Conservation (phyloP, 345 rosid species). For the Carallia brachiata region DNA sequence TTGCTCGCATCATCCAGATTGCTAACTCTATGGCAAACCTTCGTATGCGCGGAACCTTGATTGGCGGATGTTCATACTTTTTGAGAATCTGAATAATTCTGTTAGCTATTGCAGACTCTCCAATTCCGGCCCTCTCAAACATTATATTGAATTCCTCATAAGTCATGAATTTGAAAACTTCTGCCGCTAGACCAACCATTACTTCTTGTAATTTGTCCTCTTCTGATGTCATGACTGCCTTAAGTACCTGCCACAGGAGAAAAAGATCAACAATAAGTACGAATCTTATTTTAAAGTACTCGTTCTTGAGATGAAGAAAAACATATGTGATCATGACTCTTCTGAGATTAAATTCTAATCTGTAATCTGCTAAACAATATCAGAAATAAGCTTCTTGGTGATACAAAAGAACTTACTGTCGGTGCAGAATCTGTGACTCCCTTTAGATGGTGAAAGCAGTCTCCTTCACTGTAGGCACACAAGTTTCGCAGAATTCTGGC, state of each 20-base stretch:
- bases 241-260: slow-evolving; percentile 53
- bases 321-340: neutral
- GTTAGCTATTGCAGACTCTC: slow-evolving; percentile 45
- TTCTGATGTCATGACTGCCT: slow-evolving; percentile 48
- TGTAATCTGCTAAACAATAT: neutral
- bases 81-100: slow-evolving; percentile 48
- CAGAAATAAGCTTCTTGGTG: neutral
- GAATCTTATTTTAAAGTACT: neutral
- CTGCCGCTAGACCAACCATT: slow-evolving; percentile 68
- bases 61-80: slow-evolving; percentile 53
- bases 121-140: slow-evolving; percentile 46
- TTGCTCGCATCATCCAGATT: slow-evolving; percentile 74
- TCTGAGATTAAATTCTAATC: neutral
- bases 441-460: slow-evolving; percentile 50
- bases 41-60: slow-evolving; percentile 78
- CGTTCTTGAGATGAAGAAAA: neutral
- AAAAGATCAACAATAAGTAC: neutral
- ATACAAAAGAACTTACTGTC: slow-evolving; percentile 41
- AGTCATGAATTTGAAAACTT: slow-evolving; percentile 58
- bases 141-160: slow-evolving; percentile 44
- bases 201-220: slow-evolving; percentile 84
- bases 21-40: slow-evolving; percentile 76
- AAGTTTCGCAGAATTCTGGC: slow-evolving; percentile 75
- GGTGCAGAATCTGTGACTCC: slow-evolving; percentile 60
- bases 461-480: slow-evolving; percentile 51